Base-by-base conservation (phyloP, 495 filamentous ascomycete genomes). In the Chaetomidium leptoderma region DNA sequence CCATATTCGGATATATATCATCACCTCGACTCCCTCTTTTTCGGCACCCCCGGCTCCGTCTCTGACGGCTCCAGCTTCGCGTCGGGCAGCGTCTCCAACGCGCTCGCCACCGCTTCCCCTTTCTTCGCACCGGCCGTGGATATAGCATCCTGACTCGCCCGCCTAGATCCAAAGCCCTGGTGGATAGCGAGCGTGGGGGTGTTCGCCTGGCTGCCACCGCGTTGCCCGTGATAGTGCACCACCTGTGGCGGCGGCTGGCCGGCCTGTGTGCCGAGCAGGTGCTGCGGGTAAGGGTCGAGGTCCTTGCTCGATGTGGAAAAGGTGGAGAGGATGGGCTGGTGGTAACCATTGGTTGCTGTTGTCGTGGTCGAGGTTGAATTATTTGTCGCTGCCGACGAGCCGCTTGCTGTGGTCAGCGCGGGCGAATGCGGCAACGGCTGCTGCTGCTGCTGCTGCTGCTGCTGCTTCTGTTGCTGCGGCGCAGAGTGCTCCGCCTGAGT, bases 291-390 rank as follows among this genome's bases (percentile, higher is more conserved):
- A 4, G 83, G 86, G 57, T 88, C 79, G 5, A 89, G 74, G 64
- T 90, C 87, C 63, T 86, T 85, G 62, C 84, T 87, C 27, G 84
- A 88, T 13, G 87, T 90, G 11, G 86, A 88, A 62, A 89, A 90
- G 13, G 83, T 88, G 29, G 84, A 87, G 36, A 89, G 80, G 33
- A 87, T 71, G 0, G 86, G 85, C 59, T 86, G 83, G 52, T 82
- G 82, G 60, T 86, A 83, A 16, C 78, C 79, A 59, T 82, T 81
- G n/a, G 62, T 37, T 14, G 42, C 23, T 39, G 60, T 35, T 64
- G 58, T 71, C 72, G 53, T 37, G 17, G 59, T 37, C 14, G 56
- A 40, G n/a, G 56, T 26, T 23, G 33, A 49, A 35, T 49, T 57
- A 36, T 42, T 57, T 2, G 54, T 49, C 9, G 45, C 54, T n/a